Base-by-base conservation (phyloP, 208 protist species). In the Entamoeba moshkovskii region DNA sequence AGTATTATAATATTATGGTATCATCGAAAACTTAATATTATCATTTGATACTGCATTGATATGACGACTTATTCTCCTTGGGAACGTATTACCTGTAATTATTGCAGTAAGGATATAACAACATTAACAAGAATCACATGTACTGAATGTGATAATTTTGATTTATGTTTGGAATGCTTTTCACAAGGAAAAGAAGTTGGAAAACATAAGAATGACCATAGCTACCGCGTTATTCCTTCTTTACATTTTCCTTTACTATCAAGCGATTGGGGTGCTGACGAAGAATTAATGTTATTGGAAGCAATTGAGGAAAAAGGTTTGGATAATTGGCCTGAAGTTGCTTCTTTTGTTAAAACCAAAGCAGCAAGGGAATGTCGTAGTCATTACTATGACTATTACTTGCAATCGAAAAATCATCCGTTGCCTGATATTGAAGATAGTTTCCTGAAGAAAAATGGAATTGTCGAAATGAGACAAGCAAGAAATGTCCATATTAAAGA, bases 251-350 rank as follows among this genome's bases (percentile, higher is more conserved):
- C 93, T 47, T 48, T 94, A 1, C 73, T 94, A 66, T 25, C 46
- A 85, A 8, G 18, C 46, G 42, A 94, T 92, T 94, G 93, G 93
- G n/a, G 46, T 18, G 93, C 93, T 92, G 93, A 94, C 33, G 93
- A 94, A 66, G 93, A 94, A 73, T 48, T 94, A 33, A 46, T 94
- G 22, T 48, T 94, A 73, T 52, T 94, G n/a, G 93, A 94, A 94
- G 93, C 66, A 29, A 92, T 94, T 48, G 66, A 94, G 16, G 33
- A 66, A 16, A 48, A 92, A 66, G 93, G 93, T 25, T 29, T 94
- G 25, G 42, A 52, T n/a, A 94, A 94, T 94, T 94, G 93, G 93
- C 29, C n/a, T 42, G 59, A 73, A 73, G 59, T 73, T 0, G 29
- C 11, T 8, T n/a, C 11, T 38, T 73, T 73, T 73, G 59, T 73